phyloP scores from a whole-genome alignment of 148 eudicot genomes.

The Amaranthus hypochondriacus region DNA sequence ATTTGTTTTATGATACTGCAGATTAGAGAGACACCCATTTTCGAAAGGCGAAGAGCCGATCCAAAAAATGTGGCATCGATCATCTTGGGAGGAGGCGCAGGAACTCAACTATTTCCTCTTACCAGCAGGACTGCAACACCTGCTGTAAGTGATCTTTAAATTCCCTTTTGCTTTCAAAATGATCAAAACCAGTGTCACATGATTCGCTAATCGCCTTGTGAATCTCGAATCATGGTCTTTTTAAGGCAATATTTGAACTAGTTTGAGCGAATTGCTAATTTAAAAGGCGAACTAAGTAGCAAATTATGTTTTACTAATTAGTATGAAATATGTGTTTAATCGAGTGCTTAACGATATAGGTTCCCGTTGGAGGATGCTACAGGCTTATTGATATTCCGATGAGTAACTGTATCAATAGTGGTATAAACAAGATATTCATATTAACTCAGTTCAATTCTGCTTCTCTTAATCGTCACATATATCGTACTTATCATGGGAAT shows the following conservation, averaged over 20 bases:
- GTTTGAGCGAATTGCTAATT: no score
- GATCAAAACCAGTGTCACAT: no score
- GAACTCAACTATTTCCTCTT: constrained; percentile 84
- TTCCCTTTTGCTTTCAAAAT: background rate
- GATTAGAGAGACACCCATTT: constrained; percentile 38
- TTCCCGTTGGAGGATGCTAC: constrained; percentile 93
- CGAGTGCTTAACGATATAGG: constrained; percentile 42
- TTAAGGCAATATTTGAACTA: no score
- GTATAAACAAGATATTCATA: constrained; percentile 77
- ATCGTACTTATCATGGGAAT: constrained; percentile 82
- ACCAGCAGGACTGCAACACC: constrained; percentile 88
- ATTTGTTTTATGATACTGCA: constrained; percentile 14
- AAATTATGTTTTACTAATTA: background rate
- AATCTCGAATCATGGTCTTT: no score
- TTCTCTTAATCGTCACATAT: constrained; percentile 87
- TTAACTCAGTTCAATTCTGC: constrained; percentile 94
- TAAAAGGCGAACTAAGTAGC: no score
- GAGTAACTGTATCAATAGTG: constrained; percentile 98
- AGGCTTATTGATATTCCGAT: constrained; percentile 95
- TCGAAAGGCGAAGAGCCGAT: constrained; percentile 50
- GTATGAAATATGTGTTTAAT: background rate
- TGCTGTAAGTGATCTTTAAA: constrained; percentile 52
- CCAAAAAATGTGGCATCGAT: constrained; percentile 74
- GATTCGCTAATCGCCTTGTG: no score
- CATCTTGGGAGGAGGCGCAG: constrained; percentile 92